These are phyloP conservation scores for Blastobotrys malaysiensis DNA, from an alignment of 1,139 yeast species.

Conservation along the genomic window DNA sequence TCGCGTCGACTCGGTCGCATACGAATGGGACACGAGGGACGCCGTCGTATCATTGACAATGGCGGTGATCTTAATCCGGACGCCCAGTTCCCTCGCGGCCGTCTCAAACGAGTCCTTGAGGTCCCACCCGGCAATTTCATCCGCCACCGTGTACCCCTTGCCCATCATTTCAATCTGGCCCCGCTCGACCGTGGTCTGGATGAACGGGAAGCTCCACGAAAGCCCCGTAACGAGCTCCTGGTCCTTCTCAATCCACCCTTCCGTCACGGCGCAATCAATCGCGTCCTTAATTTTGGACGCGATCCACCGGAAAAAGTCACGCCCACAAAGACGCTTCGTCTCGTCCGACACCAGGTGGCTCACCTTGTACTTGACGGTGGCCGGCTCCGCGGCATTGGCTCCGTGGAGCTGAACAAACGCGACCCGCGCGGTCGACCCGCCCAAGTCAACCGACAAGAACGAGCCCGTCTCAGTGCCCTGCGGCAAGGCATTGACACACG, in stretches of 20 bases:
- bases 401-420: conserved; percentile 70
- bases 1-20: conserved; percentile 56
- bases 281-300: conserved; percentile 52
- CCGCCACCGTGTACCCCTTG: conserved; percentile 69
- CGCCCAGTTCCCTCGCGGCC: conserved; percentile 48
- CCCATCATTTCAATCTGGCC: conserved; percentile 87
- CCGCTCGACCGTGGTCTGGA: conserved; percentile 49
- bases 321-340: conserved; percentile 41
- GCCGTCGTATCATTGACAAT: conserved; percentile 90
- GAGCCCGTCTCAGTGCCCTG: conserved; percentile 77
- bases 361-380: conserved; percentile 26
- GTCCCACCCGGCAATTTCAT: conserved; percentile 70
- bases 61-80: conserved; percentile 61
- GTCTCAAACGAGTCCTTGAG: conserved; percentile 61
- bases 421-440: conserved; percentile 82
- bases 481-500: conserved; percentile 67
- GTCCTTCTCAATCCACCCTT: conserved; percentile 30
- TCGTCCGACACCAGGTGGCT: conserved; percentile 19
- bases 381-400: conserved; percentile 52
- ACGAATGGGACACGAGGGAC: conserved; percentile 72
- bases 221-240: conserved; percentile 32
- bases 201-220: conserved; percentile 33
- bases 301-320: conserved; percentile 54
- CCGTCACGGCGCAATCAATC: conserved; percentile 50
- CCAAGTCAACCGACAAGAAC: conserved; percentile 75